Evolutionary conservation across 805 yeast genomes (phyloP).

Genomic region (Yamadazyma paraphyllophila): DNA sequence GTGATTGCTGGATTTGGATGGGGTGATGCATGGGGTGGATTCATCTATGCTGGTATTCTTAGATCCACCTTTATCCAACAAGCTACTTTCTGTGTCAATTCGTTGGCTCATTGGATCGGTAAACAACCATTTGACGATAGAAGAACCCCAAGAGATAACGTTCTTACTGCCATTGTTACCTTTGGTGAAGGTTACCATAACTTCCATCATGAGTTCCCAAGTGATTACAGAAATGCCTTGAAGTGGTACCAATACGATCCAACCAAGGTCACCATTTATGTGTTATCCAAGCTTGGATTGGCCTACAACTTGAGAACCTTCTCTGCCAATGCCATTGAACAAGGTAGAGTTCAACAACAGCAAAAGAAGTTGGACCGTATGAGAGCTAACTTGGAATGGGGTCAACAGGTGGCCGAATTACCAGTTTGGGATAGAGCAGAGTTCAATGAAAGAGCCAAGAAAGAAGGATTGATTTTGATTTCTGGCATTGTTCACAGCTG

Average conservation of each 20-base stretch:
- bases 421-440: slow-evolving; percentile 74
- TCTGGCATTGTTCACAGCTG: slow-evolving; percentile 82
- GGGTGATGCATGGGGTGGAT: slow-evolving; percentile 67
- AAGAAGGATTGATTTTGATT: slow-evolving; percentile 63
- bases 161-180: slow-evolving; percentile 75
- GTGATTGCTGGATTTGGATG: slow-evolving; percentile 56
- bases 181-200: slow-evolving; percentile 90
- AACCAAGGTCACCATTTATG: slow-evolving; percentile 62
- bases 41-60: slow-evolving; percentile 70
- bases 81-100: slow-evolving; percentile 83
- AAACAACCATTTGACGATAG: slow-evolving; percentile 82
- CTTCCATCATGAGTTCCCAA: slow-evolving; percentile 89
- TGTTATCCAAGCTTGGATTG: slow-evolving; percentile 61
- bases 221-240: slow-evolving; percentile 83
- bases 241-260: slow-evolving; percentile 90
- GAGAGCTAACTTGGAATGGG: slow-evolving; percentile 70
- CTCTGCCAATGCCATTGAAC: slow-evolving; percentile 78
- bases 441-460: slow-evolving; percentile 51
- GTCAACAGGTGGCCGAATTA: slow-evolving; percentile 59
- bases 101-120: slow-evolving; percentile 86
- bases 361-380: slow-evolving; percentile 72
- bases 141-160: slow-evolving; percentile 84
- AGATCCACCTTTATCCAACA: slow-evolving; percentile 74
- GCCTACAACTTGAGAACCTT: slow-evolving; percentile 73
- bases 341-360: slow-evolving; percentile 78